Base-by-base conservation (phyloP, 257 asterid species). In the Verbena officinalis region DNA sequence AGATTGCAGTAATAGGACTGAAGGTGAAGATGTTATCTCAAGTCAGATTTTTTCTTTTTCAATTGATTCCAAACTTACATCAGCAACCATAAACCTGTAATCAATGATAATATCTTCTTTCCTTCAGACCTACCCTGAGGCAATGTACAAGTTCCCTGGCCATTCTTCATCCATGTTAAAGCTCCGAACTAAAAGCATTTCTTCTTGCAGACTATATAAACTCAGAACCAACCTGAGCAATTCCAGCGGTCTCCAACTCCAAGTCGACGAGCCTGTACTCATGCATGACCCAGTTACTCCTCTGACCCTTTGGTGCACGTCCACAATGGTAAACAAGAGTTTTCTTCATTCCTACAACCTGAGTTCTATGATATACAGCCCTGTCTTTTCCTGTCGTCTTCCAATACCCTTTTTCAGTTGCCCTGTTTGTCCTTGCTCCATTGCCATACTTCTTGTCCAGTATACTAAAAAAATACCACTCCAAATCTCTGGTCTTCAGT, bases 281-380 rank as follows among this genome's bases (percentile, higher is more conserved):
- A 60, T 93, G 99, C 99, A 93, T 93, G 31, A 93, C 99, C 97
- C 96, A 93, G 72, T 93, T 87, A 75, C 80, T 83, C 67, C 99
- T 84, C 91, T 70, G 78, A 31, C 99, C 97, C 73, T 65, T 82
- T 14, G 99, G 99, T 44, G 99, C 95, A 13, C 99, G 90, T n/a
- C 99, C 99, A 61, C 75, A 74, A 69, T 93, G 97, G 67, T 82
- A 93, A 42, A 93, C 99, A 53, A 93, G 86, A 14, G 99, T 93
- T 74, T 93, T 93, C 87, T 93, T 93, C 95, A 86, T 87, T 73
- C 99, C 99, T 15, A 84, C 94, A 57, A 74, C 68, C 63, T 70
- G 73, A 7, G 75, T 70, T 67, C 44, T 82, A 40, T 86, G 91
- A 62, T 77, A 77, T 24, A 93, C 95, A 68, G 87, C 78, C 69